phyloP scores from a whole-genome alignment of 345 rosid species.

The Camelina sativa region DNA sequence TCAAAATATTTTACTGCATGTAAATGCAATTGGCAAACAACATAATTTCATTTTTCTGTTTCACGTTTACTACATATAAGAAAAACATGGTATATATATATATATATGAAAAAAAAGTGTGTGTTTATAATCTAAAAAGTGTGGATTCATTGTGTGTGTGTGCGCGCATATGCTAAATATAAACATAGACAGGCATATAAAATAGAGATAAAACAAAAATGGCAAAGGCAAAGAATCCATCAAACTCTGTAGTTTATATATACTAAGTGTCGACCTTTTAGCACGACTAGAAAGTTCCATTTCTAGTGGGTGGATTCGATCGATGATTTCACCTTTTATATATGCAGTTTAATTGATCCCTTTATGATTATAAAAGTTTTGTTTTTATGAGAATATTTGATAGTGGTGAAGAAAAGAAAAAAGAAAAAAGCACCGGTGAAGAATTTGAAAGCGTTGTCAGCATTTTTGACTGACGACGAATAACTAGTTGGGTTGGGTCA shows the following conservation, averaged over 20 bases:
- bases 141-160: background rate
- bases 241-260: conserved; percentile 37
- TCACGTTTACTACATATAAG: background rate
- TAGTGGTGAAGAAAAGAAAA: conserved; percentile 36
- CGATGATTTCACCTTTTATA: conserved; percentile 16
- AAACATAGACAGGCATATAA: background rate
- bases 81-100: background rate
- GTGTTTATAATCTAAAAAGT: background rate
- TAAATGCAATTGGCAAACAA: background rate
- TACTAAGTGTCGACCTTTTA: conserved; percentile 39
- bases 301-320: conserved; percentile 29
- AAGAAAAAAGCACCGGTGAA: background rate
- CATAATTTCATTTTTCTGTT: background rate
- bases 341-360: conserved; percentile 13
- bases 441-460: too few relatives aligned
- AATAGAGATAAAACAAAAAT: background rate
- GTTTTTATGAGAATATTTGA: conserved; percentile 9
- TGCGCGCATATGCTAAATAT: background rate
- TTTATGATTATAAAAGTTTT: background rate
- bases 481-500: conserved; percentile 33
- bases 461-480: too few relatives aligned
- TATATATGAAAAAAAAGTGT: background rate
- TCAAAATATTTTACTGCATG: background rate
- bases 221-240: conserved; percentile 33
- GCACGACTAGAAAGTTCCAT: conserved; percentile 37